Evolutionary conservation across 2,329 filamentous ascomycete species (phyloP).

Genomic region (Arachnomyces sp.): DNA sequence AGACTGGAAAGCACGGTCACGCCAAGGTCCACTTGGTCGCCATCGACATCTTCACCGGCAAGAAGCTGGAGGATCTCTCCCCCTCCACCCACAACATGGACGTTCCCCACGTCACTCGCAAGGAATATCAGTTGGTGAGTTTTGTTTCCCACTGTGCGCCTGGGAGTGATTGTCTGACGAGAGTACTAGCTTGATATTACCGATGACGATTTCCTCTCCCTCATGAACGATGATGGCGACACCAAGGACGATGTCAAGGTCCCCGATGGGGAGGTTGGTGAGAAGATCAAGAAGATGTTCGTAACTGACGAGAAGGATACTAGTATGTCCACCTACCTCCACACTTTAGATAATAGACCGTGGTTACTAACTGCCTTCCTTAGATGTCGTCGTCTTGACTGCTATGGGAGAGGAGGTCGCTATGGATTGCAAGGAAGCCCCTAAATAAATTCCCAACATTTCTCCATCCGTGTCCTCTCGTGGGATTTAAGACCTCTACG

Average conservation of each 20-base stretch:
- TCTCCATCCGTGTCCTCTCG: not conserved
- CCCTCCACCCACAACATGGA: conserved; percentile 85
- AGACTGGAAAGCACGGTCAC: conserved; percentile 99
- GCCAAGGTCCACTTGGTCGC: conserved; percentile 99
- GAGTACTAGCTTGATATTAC: conserved; percentile 69
- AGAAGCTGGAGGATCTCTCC: conserved; percentile 99
- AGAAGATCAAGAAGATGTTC: conserved; percentile 78
- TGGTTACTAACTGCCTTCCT: conserved; percentile 9
- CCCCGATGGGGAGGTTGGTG: conserved; percentile 80
- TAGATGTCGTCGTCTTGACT: conserved; percentile 85
- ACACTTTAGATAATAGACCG: not conserved
- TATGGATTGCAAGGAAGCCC: conserved; percentile 91
- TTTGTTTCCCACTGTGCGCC: not conserved
- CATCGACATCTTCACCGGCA: conserved; percentile 98
- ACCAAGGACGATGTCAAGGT: conserved; percentile 94
- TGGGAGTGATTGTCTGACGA: conserved; percentile 2
- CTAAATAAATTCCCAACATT: conserved; percentile 23
- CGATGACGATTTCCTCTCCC: conserved; percentile 88
- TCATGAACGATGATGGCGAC: conserved; percentile 78
- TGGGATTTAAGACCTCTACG: conserved; percentile 20
- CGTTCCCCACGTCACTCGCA: conserved; percentile 84
- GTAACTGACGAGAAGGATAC: conserved; percentile 78
- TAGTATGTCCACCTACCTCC: conserved; percentile 55
- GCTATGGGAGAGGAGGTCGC: conserved; percentile 93
- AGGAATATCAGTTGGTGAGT: conserved; percentile 91